phyloP scores from a whole-genome alignment of 441 rosid species.

The Daphne laureola region DNA sequence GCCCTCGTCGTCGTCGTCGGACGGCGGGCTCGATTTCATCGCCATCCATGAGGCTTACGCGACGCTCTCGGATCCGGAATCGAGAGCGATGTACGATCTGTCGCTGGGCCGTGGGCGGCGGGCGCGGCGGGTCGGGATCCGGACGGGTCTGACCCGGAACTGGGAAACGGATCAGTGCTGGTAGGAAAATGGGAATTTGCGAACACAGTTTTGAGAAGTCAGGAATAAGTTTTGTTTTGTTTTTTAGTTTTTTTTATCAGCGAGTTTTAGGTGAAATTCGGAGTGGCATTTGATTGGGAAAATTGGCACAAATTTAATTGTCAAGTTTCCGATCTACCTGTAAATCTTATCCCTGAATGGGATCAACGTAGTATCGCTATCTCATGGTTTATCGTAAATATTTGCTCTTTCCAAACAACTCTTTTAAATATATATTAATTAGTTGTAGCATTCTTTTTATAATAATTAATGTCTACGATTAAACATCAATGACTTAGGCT shows the following conservation, averaged over 20 bases:
- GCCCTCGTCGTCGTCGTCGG: slow-evolving; percentile 1
- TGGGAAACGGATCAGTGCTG: slow-evolving; percentile 99
- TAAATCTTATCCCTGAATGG: not conserved
- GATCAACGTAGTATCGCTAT: too few species aligned
- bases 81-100: slow-evolving; percentile 71
- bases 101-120: slow-evolving; percentile 28
- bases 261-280: too few species aligned
- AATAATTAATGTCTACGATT: too few species aligned
- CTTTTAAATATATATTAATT: too few species aligned
- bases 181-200: slow-evolving; percentile 17
- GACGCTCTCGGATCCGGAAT: slow-evolving; percentile 70
- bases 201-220: not conserved
- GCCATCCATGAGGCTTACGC: slow-evolving; percentile 73
- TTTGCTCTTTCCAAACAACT: too few species aligned
- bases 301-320: too few species aligned
- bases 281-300: too few species aligned
- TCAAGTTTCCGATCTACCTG: not conserved
- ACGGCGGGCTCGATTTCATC: slow-evolving; percentile 55
- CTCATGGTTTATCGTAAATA: too few species aligned
- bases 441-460: too few species aligned
- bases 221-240: too few species aligned
- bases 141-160: slow-evolving; percentile 42
- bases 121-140: slow-evolving; percentile 13
- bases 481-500: too few species aligned
- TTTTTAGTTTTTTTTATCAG: too few species aligned